Conservation (phyloP, 2,329 filamentous ascomycete species). For the Cordyceps tenuipes region DNA sequence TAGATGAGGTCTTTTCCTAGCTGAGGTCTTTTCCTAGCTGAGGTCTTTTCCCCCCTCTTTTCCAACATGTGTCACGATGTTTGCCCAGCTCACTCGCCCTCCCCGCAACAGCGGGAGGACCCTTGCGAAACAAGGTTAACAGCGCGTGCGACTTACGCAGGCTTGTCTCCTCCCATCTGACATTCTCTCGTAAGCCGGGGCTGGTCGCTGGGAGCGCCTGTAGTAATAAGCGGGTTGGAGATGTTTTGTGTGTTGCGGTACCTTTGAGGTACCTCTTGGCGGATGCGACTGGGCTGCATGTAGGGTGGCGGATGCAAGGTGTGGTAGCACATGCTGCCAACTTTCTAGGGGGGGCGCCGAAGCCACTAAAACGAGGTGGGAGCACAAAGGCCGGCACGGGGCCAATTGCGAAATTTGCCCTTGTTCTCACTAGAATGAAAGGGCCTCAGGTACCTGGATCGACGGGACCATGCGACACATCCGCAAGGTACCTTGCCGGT, state of each 20-base stretch:
- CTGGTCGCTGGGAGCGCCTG: constrained; percentile 3
- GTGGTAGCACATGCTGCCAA: neutral
- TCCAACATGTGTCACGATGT: neutral
- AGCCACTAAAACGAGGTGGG: neutral
- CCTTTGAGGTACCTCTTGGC: neutral
- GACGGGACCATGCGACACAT: neutral
- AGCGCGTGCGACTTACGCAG: constrained; percentile 4
- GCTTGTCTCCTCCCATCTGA: constrained; percentile 6
- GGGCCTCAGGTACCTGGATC: neutral
- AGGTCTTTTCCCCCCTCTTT: neutral
- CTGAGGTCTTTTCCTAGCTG: too few species aligned
- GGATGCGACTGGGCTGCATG: neutral
- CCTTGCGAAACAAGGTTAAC: neutral
- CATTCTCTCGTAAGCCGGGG: constrained; percentile 10
- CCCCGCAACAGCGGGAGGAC: neutral
- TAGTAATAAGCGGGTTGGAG: constrained; percentile 8
- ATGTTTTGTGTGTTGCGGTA: constrained; percentile 1
- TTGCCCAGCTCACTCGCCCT: neutral
- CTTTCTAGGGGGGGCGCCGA: neutral
- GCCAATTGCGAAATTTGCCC: neutral
- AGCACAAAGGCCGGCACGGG: neutral
- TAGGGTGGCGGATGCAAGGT: neutral
- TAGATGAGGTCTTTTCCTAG: too few species aligned
- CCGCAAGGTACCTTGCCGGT: neutral
- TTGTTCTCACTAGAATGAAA: neutral